Percentiles rank a stretch among this genome's conserved stretches.
Evolutionary conservation across 1,139 yeast genomes (phyloP).

Genomic region (Nakaseomyces sp.): DNA sequence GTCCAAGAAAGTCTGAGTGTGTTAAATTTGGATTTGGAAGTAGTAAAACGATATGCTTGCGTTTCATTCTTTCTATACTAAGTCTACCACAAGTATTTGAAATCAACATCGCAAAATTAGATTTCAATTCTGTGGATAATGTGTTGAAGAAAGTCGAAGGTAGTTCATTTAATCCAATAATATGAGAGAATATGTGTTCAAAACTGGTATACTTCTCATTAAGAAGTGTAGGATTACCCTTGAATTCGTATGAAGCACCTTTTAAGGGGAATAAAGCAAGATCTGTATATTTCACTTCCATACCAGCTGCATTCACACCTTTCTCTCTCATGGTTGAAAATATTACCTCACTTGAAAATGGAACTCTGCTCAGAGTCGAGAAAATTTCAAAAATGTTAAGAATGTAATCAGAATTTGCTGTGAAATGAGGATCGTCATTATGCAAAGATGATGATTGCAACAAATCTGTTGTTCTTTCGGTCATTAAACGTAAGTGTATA

Average conservation of each 20-base stretch:
- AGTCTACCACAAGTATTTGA: conserved; percentile 23
- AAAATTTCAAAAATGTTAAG: conserved; percentile 48
- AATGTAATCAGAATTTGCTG: conserved; percentile 38
- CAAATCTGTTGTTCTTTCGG: conserved; percentile 60
- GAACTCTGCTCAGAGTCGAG: conserved; percentile 42
- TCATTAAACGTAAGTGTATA: conserved; percentile 48
- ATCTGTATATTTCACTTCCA: conserved; percentile 14
- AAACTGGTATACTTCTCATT: conserved; percentile 20
- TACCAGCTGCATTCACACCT: conserved; percentile 24
- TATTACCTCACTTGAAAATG: conserved; percentile 45
- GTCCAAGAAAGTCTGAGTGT: conserved; percentile 24
- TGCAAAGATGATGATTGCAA: conserved; percentile 50
- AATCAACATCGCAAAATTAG: conserved; percentile 21
- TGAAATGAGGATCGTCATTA: conserved; percentile 30
- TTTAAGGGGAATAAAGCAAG: conserved; percentile 22
- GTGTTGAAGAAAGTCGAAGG: conserved; percentile 21
- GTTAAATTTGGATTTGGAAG: conserved; percentile 22
- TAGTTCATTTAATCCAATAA: conserved; percentile 25
- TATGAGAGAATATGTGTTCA: conserved; percentile 23
- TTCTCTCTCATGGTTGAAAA: conserved; percentile 40
- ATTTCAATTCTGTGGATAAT: conserved; percentile 15
- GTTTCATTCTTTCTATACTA: conserved; percentile 18
- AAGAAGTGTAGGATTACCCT: conserved; percentile 12
- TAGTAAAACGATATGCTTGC: conserved; percentile 17
- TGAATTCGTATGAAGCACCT: conserved; percentile 22